phyloP scores from a whole-genome alignment of 2,329 filamentous ascomycete genomes.

The Colletotrichum musae region DNA sequence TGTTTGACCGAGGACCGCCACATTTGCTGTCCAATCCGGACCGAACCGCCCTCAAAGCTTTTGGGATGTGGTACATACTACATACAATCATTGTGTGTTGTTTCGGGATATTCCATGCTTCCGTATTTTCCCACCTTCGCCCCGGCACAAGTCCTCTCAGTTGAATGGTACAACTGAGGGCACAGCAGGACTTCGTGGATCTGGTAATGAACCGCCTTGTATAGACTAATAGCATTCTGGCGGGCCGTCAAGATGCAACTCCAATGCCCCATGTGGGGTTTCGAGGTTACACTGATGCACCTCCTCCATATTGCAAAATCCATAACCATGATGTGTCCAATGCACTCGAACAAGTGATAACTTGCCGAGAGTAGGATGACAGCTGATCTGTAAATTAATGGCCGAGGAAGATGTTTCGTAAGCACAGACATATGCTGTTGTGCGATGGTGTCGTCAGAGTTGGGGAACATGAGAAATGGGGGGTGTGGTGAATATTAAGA shows the following conservation, averaged over 20 bases:
- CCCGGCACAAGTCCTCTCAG: not conserved
- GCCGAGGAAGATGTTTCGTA: slow-evolving; percentile 63
- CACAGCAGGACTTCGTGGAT: slow-evolving; percentile 13
- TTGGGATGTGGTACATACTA: slow-evolving; percentile 38
- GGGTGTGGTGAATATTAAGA: slow-evolving; percentile 18
- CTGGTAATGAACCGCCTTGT: slow-evolving; percentile 33
- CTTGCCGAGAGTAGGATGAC: slow-evolving; percentile 70
- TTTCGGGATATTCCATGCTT: slow-evolving; percentile 38
- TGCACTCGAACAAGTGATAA: slow-evolving; percentile 65
- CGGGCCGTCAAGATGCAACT: slow-evolving; percentile 30
- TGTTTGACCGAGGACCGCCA: slow-evolving; percentile 38
- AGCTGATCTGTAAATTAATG: slow-evolving; percentile 68
- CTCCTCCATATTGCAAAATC: slow-evolving; percentile 67
- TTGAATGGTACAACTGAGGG: slow-evolving; percentile 14
- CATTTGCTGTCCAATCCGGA: slow-evolving; percentile 39
- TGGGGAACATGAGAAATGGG: slow-evolving; percentile 51
- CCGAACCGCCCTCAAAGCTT: slow-evolving; percentile 37
- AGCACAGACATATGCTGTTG: slow-evolving; percentile 60
- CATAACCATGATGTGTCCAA: slow-evolving; percentile 76
- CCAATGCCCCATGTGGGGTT: slow-evolving; percentile 30
- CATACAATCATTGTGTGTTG: slow-evolving; percentile 40
- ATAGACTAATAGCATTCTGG: slow-evolving; percentile 36
- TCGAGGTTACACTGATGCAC: slow-evolving; percentile 27
- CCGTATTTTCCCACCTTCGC: slow-evolving; percentile 1
- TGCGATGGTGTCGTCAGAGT: slow-evolving; percentile 50